phyloP scores from a whole-genome alignment of 257 asterid species.

The Primulina huaijiensis region DNA sequence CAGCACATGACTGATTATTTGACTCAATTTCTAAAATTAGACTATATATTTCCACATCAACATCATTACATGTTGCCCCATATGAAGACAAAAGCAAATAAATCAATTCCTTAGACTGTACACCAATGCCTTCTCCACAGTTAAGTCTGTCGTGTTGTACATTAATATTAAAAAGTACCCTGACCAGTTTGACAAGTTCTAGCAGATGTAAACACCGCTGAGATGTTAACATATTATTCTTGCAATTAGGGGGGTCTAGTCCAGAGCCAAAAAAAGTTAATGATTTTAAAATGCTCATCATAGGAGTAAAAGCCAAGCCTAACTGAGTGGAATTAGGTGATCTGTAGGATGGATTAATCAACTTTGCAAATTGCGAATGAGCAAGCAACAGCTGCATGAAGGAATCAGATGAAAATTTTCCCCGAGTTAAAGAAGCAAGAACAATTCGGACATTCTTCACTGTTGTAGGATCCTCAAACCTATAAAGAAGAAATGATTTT shows the following conservation, averaged over 20 bases:
- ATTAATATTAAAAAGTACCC: constrained; percentile 54
- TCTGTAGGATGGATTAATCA: constrained; percentile 41
- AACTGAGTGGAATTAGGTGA: constrained; percentile 46
- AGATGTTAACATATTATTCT: constrained; percentile 29
- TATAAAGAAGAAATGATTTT: constrained; percentile 59
- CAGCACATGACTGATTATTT: constrained; percentile 48
- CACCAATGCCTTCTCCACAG: constrained; percentile 46
- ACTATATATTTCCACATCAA: constrained; percentile 73
- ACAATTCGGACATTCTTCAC: constrained; percentile 58
- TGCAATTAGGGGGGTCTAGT: constrained; percentile 31
- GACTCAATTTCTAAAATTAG: constrained; percentile 63
- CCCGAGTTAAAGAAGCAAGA: constrained; percentile 50
- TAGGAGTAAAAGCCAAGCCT: constrained; percentile 63
- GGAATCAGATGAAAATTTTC: constrained; percentile 61
- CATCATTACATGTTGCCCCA: constrained; percentile 63
- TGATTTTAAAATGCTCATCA: constrained; percentile 61
- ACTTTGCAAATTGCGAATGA: constrained; percentile 62
- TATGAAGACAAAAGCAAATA: constrained; percentile 66
- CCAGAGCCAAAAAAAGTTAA: constrained; percentile 30
- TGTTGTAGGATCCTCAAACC: constrained; percentile 73
- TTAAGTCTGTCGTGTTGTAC: constrained; percentile 40
- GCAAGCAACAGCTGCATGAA: constrained; percentile 68
- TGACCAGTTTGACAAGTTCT: constrained; percentile 77
- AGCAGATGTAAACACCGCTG: constrained; percentile 38
- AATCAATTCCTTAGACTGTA: constrained; percentile 61